Base-by-base conservation (phyloP, 768 basidiomycete species). In the Tylopilus cervinicoccineus region DNA sequence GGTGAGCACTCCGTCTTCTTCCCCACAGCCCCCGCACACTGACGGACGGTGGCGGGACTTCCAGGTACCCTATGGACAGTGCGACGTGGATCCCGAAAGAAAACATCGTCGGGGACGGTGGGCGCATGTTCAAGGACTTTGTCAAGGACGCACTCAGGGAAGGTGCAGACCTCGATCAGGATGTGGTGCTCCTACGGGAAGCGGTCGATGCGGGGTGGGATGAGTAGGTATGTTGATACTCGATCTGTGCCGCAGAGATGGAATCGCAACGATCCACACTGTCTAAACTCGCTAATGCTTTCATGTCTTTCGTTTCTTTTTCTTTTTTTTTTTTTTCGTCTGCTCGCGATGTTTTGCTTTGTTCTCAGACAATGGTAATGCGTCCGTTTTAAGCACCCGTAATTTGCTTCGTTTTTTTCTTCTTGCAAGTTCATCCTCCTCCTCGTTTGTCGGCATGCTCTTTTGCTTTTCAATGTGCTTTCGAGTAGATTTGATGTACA, bases 1-100 rank as follows among this genome's bases (percentile, higher is more conserved):
- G 67, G 67, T 69, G 19, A 43, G 48, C 6, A 14, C 16, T 29
- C 26, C 27, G 36, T 12, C 26, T 13, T 19, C 17, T n/a, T n/a
- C n/a, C 9, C 32, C 14, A 6, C 9, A n/a, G 16, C 9, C 33
- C 7, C n/a, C 14, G 13, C 29, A 27, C 33, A 16, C 36, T 47
- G 39, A 50, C 5, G 13, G 20, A 11, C 14, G 1, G 19, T 0
- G 20, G 13, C 16, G 27, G 9, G n/a, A n/a, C n/a, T 10, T 22
- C 20, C 28, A 67, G 65, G 6, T 67, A 59, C 38, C 55, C 65
- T 14, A 61, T 67, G 52, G 31, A 26, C 6, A 45, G 67, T 34
- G 65, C 65, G 14, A 59, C 39, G 3, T 67, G 65, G 65, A 61
- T 68, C 7, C 62, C 67, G 0, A 58, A 55, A 20, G 66, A 62